Evolutionary conservation across 129 eudicot genomes (phyloP).

Genomic region (Apium graveolens): DNA sequence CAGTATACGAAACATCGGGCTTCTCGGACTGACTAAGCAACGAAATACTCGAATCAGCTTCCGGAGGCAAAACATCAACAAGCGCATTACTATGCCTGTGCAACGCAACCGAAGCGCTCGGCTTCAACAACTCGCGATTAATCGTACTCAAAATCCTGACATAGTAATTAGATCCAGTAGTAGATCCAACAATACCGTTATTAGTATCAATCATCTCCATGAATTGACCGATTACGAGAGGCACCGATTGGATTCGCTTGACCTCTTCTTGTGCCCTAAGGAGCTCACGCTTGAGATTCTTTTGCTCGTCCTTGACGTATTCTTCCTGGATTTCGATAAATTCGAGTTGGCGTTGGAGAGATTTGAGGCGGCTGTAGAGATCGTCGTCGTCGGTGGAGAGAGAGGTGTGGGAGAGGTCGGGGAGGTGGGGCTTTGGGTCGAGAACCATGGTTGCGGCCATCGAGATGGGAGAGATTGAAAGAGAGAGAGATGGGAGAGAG

Average conservation of each 20-base stretch:
- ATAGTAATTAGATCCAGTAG: slow-evolving; percentile 79
- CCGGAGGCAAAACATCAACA: slow-evolving; percentile 85
- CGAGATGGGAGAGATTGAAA: background rate
- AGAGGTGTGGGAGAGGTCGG: slow-evolving; percentile 20
- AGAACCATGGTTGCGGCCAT: slow-evolving; percentile 63
- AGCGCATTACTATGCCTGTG: slow-evolving; percentile 84
- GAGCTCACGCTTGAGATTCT: slow-evolving; percentile 70
- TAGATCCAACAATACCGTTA: slow-evolving; percentile 76
- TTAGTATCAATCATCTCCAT: slow-evolving; percentile 89
- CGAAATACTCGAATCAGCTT: slow-evolving; percentile 85
- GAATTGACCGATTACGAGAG: slow-evolving; percentile 84
- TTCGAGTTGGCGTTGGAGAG: slow-evolving; percentile 64
- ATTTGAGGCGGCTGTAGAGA: slow-evolving; percentile 64
- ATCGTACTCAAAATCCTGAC: slow-evolving; percentile 79
- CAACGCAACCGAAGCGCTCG: slow-evolving; percentile 71
- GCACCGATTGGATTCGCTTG: slow-evolving; percentile 87
- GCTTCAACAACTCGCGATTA: slow-evolving; percentile 71
- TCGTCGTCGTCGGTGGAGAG: slow-evolving; percentile 54
- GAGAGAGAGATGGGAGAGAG: background rate
- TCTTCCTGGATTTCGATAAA: slow-evolving; percentile 85
- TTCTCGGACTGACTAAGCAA: slow-evolving; percentile 76
- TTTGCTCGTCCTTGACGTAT: slow-evolving; percentile 74
- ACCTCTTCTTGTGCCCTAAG: slow-evolving; percentile 81
- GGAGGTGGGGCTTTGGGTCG: slow-evolving; percentile 40
- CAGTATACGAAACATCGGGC: slow-evolving; percentile 78